Conservation (phyloP, 2,329 filamentous ascomycete species). For the Monosporascus cannonballus region DNA sequence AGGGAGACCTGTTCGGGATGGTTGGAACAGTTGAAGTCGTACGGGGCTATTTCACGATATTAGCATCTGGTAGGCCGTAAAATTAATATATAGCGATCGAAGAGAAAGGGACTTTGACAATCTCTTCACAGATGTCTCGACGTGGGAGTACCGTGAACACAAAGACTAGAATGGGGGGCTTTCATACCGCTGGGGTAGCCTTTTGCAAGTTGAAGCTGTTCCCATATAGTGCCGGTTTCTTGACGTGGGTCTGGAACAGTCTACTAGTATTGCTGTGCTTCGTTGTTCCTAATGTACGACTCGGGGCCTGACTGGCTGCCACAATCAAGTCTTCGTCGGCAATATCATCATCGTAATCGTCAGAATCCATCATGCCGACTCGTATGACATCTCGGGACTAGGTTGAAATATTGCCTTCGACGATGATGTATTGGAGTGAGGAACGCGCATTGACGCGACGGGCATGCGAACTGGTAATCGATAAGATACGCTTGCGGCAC, state of each 20-base stretch:
- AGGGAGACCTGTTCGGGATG: conserved; percentile 5
- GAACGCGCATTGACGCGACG: neutral
- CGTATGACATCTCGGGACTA: conserved; percentile 19
- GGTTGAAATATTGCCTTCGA: neutral
- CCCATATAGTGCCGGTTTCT: conserved; percentile 3
- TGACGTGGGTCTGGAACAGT: conserved; percentile 12
- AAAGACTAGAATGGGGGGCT: neutral
- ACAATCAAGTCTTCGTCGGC: conserved; percentile 61
- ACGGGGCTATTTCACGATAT: conserved; percentile 6
- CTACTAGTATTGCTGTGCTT: conserved; percentile 16
- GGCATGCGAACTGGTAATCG: neutral
- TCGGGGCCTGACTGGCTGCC: conserved; percentile 46
- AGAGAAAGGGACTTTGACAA: too few relatives aligned
- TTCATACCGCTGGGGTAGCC: conserved; percentile 9
- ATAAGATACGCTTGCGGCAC: neutral
- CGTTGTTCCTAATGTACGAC: conserved; percentile 11
- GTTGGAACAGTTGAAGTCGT: neutral
- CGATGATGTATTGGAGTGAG: neutral
- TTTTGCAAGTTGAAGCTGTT: conserved; percentile 7
- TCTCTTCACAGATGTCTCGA: too few relatives aligned
- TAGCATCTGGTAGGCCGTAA: too few relatives aligned
- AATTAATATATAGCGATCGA: too few relatives aligned
- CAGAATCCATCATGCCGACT: conserved; percentile 40
- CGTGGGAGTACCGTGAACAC: too few relatives aligned
- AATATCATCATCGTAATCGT: conserved; percentile 60